Evolutionary conservation across 2,329 filamentous ascomycete species (phyloP), one percentile per base, ranked within the genome.

Genomic region (Fusarium marasasianum): DNA sequence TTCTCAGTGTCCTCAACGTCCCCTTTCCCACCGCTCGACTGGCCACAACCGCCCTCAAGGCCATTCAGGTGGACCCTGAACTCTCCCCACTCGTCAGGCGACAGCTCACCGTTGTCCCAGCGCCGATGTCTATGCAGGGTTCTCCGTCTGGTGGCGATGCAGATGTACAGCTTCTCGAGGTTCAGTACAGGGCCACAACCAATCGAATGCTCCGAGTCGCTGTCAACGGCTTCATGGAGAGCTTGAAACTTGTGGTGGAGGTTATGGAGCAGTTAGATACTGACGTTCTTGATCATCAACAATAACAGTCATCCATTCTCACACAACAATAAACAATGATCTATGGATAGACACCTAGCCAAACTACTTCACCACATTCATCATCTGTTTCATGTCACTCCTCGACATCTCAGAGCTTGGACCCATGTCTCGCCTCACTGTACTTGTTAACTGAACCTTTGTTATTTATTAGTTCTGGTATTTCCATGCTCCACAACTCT

Each of bases 201-300:
- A 98, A 98, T 81, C 92, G 96, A 76, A 98, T 98, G 96, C 88
- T 99, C 66, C 92, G 96, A 50, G 96, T 99, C 6, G 94, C 96
- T 7, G 95, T 98, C 64, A 98, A 98, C 84, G 94, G 95, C 15
- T 98, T 98, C 83, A 95, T 98, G 87, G 96, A 98, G 79, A 97
- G 93, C 76, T 82, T 98, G 63, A 90, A 91, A 59, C 90, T 98
- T 10, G 92, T 98, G 3, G 82, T 98, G 47, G 93, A 95, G 62
- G 93, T 97, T 22, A 98, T 98, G 93, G 91, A 94, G 82, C 93
- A 97, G 81, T 83, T 98, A 77, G 96, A 98, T 82, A 90, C 91
- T 33, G 95, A 98, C 84, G 92, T 96, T 5, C 81, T 98, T 44
- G 89, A 66, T 18, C 72, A 75, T 55, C 64, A 74, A 73, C 59